Evolutionary conservation across 345 rosid species (phyloP), one percentile per base, ranked within the genome.

Genomic region (Gossypium ekmanianum): DNA sequence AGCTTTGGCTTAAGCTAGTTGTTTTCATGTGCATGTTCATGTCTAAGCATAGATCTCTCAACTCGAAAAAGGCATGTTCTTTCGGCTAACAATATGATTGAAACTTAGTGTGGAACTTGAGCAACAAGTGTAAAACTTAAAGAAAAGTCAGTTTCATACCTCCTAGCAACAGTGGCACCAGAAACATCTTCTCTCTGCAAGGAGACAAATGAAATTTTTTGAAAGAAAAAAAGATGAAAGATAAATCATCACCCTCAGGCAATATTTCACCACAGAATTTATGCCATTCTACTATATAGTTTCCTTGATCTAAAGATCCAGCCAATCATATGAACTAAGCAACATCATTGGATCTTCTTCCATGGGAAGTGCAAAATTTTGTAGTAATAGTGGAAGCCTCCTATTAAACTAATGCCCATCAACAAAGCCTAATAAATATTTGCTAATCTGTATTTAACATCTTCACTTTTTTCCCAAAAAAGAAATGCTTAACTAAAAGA

Each of bases 111-210:
- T 2, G n/a, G 48, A 39, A 54, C 27, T 52, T 2, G 24, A 52
- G 17, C 47, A 70, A 52, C 61, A 70, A 52, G 27, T 11, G 57
- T 5, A 70, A 54, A 61, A 27, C n/a, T 54, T 52, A 52, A 29
- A 34, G 58, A 74, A 71, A 68, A 70, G 26, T 22, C 54, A 39
- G 12, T 20, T 51, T 24, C 57, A 20, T 81, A 88, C 92, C 92
- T 87, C 59, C 71, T 76, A 69, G 59, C 76, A 74, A 67, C 50
- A 14, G 74, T 69, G 68, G 74, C 81, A 58, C 22, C 78, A 73
- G 78, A 61, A 58, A 68, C 77, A 77, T 80, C 86, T 65, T 67
- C 79, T 8, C 61, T 73, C 90, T 87, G 84, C 75, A 72, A 63
- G 24, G 8, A 62, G 68, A 22, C 52, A 71, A 52, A 74, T 16